Conservation (phyloP, 805 yeast genomes). For the Lipomyces chichibuensis region DNA sequence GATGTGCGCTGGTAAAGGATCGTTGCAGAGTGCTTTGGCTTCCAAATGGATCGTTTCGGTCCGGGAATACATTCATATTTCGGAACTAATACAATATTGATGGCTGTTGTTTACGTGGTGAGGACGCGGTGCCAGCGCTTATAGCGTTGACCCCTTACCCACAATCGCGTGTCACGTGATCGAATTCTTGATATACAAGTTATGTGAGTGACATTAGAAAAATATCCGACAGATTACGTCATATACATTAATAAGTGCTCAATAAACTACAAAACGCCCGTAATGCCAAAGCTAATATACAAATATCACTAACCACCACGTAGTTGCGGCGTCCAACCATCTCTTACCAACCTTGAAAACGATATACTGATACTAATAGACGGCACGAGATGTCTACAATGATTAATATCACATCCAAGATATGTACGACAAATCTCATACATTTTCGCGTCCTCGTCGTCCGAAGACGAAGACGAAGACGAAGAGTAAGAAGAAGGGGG, state of each 20-base stretch:
- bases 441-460: constrained; percentile 3
- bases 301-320: neutral
- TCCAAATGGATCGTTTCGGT: constrained; percentile 4
- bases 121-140: neutral
- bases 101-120: neutral
- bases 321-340: constrained; percentile 1
- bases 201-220: too few relatives aligned
- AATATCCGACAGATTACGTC: neutral
- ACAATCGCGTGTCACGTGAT: too few relatives aligned
- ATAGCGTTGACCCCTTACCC: too few relatives aligned
- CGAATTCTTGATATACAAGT: too few relatives aligned
- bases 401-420: neutral
- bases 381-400: neutral
- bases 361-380: neutral
- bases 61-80: constrained; percentile 1
- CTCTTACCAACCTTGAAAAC: constrained; percentile 1
- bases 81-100: neutral
- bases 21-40: neutral
- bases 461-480: neutral
- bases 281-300: neutral
- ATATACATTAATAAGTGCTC: neutral
- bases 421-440: neutral
- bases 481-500: neutral
- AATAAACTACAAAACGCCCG: neutral
- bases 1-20: neutral